phyloP scores from a whole-genome alignment of 805 yeast genomes.

The Diddensiella transvaalensis region DNA sequence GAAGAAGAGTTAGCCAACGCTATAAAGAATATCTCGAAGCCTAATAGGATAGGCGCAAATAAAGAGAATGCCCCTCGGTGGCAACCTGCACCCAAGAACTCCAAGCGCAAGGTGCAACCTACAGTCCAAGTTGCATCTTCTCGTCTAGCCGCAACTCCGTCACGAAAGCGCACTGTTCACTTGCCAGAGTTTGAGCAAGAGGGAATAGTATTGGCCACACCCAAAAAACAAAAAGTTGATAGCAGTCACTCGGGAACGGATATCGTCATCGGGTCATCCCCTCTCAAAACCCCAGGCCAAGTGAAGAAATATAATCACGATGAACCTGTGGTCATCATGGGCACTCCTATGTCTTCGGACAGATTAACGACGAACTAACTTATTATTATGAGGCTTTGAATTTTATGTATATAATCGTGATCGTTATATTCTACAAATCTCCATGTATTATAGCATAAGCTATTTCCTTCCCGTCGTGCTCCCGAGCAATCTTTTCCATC shows the following conservation, averaged over 20 bases:
- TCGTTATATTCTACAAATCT: neutral
- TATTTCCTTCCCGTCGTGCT: conserved; percentile 47
- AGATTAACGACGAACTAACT: neutral
- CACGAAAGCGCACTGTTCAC: conserved; percentile 9
- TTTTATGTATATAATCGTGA: neutral
- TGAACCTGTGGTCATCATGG: conserved; percentile 2
- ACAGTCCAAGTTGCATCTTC: conserved; percentile 13
- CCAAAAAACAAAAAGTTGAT: neutral
- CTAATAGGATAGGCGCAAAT: conserved; percentile 16
- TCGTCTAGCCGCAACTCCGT: conserved; percentile 16
- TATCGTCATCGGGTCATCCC: neutral
- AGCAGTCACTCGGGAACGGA: neutral
- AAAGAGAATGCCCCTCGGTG: conserved; percentile 14
- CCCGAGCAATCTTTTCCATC: conserved; percentile 46
- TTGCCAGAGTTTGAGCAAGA: conserved; percentile 12
- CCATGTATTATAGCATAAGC: conserved; percentile 55
- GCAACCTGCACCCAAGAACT: conserved; percentile 6
- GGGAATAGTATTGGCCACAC: neutral
- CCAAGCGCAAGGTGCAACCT: neutral
- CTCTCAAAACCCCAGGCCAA: neutral
- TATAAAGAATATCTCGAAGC: conserved; percentile 21
- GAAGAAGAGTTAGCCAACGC: conserved; percentile 22
- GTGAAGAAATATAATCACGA: no score
- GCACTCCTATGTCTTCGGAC: conserved; percentile 4
- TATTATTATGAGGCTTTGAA: neutral